A percentile compares a stretch with the other conserved stretches of the same genome.
These are phyloP conservation scores for Cyanidium caldarium DNA, from an alignment of 23 red algal species.

Conservation along the genomic window DNA sequence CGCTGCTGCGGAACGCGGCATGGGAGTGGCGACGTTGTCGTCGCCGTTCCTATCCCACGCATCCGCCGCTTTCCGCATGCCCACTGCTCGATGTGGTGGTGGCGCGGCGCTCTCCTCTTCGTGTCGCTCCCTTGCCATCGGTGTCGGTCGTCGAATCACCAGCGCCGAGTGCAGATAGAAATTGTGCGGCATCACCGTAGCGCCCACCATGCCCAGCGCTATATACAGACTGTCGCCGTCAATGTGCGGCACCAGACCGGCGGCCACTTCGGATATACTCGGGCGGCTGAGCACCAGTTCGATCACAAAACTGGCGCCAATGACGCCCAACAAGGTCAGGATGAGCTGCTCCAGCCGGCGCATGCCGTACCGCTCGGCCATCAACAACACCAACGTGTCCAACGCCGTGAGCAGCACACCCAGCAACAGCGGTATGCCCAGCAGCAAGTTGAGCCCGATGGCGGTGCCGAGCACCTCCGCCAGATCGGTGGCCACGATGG, in stretches of 20 bases:
- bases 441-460: slow-evolving; percentile 43
- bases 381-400: slow-evolving; percentile 65
- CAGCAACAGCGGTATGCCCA: slow-evolving; percentile 44
- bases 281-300: slow-evolving; percentile 43
- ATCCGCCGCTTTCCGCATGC: slow-evolving; percentile 12
- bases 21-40: too few relatives aligned
- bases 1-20: too few relatives aligned
- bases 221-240: slow-evolving; percentile 29
- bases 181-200: slow-evolving; percentile 87
- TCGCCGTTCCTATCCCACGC: not conserved
- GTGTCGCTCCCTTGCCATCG: too few relatives aligned
- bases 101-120: too few relatives aligned
- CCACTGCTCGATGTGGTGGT: too few relatives aligned
- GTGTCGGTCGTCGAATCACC: slow-evolving; percentile 59
- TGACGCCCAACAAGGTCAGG: slow-evolving; percentile 31
- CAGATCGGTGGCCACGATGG: slow-evolving; percentile 70
- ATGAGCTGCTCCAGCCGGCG: slow-evolving; percentile 45
- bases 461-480: slow-evolving; percentile 88
- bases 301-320: slow-evolving; percentile 31
- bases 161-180: slow-evolving; percentile 88
- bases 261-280: slow-evolving; percentile 8
- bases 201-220: slow-evolving; percentile 57
- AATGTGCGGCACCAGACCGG: slow-evolving; percentile 31
- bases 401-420: slow-evolving; percentile 47
- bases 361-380: slow-evolving; percentile 48